Evolutionary conservation across 2,329 filamentous ascomycete genomes (phyloP).

Genomic region (Exophiala bonariae): DNA sequence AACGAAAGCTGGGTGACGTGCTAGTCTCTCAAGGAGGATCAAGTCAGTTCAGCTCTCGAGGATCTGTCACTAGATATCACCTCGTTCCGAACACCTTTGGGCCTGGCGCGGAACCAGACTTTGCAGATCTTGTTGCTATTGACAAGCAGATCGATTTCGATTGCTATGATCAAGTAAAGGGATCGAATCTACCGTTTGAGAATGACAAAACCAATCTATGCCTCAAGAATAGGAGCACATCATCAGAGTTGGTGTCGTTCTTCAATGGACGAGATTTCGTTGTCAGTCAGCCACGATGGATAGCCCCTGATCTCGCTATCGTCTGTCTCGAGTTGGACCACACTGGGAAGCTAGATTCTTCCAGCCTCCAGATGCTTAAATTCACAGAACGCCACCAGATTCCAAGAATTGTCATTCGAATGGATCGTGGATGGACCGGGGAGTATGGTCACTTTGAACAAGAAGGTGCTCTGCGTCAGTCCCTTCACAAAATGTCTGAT

Average conservation of each 20-base stretch:
- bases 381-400: slow-evolving; percentile 46
- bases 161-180: slow-evolving; percentile 36
- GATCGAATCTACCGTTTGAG: background rate
- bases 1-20: slow-evolving; percentile 49
- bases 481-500: slow-evolving; percentile 34
- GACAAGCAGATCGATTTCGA: slow-evolving; percentile 48
- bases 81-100: slow-evolving; percentile 50
- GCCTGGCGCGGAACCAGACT: slow-evolving; percentile 44
- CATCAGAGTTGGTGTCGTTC: slow-evolving; percentile 36
- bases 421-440: slow-evolving; percentile 42
- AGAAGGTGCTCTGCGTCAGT: slow-evolving; percentile 41
- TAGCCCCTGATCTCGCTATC: slow-evolving; percentile 46
- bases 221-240: slow-evolving; percentile 29
- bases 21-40: slow-evolving; percentile 42
- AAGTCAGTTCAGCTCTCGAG: slow-evolving; percentile 35
- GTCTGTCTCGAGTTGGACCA: slow-evolving; percentile 38
- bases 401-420: slow-evolving; percentile 45
- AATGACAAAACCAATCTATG: slow-evolving; percentile 30
- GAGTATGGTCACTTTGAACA: slow-evolving; percentile 21
- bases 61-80: slow-evolving; percentile 47
- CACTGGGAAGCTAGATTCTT: slow-evolving; percentile 27
- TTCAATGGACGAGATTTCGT: slow-evolving; percentile 40
- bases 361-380: slow-evolving; percentile 29
- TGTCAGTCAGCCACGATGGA: slow-evolving; percentile 44
- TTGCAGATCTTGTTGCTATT: slow-evolving; percentile 47